Conservation (phyloP, 257 asterid species). For the Verbascum thapsus region DNA sequence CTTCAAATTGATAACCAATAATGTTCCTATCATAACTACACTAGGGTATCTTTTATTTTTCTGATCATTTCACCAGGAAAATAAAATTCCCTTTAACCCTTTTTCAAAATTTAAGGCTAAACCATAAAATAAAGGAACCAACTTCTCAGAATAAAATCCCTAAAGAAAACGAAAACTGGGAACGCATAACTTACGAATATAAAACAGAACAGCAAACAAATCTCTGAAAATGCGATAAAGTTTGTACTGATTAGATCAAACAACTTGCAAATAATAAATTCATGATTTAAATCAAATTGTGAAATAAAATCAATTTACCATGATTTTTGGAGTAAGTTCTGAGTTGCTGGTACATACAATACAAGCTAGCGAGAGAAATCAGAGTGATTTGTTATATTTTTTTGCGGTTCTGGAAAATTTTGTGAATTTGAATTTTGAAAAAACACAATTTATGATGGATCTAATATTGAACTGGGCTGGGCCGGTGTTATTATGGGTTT, state of each 20-base stretch:
- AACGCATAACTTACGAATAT: slow-evolving; percentile 2
- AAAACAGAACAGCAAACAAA: slow-evolving; percentile 20
- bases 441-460: not conserved
- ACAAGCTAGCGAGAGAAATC: slow-evolving; percentile 33
- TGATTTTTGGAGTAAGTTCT: slow-evolving; percentile 13
- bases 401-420: slow-evolving; percentile 32
- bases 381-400: slow-evolving; percentile 3
- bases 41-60: not conserved
- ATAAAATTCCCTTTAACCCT: not conserved
- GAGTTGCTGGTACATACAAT: no score
- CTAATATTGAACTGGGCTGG: slow-evolving; percentile 8
- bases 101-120: no score
- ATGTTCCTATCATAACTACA: not conserved
- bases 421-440: slow-evolving; percentile 37
- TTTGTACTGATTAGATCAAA: slow-evolving; percentile 25
- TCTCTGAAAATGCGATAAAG: slow-evolving; percentile 21
- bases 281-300: slow-evolving; percentile 7
- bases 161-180: not conserved
- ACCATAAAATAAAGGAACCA: no score
- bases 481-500: not conserved
- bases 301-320: slow-evolving; percentile 39
- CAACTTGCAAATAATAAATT: slow-evolving; percentile 1
- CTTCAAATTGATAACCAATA: not conserved
- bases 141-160: not conserved
- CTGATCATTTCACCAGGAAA: slow-evolving; percentile 12